These are phyloP conservation scores for Lecanicillium sp. DNA, from an alignment of 2,329 filamentous ascomycete genomes.

Conservation along the genomic window DNA sequence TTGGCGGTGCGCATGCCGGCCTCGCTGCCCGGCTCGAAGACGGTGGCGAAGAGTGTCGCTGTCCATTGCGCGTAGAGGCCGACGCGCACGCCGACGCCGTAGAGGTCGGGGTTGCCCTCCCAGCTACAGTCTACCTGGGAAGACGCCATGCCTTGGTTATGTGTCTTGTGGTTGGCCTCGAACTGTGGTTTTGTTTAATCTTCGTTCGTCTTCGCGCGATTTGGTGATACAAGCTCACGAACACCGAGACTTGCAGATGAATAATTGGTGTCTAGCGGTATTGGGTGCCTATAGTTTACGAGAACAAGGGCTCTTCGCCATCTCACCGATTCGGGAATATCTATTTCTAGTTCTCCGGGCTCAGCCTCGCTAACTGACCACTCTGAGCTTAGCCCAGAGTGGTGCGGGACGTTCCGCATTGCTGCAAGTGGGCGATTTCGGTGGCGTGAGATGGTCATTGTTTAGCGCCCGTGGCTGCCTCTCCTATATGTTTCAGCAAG, in stretches of 20 bases:
- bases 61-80: constrained; percentile 23
- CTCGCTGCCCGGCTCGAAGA: constrained; percentile 20
- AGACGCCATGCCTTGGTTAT: not conserved
- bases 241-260: no score
- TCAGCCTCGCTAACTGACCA: constrained; percentile 8
- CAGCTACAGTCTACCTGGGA: constrained; percentile 10
- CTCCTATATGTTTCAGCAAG: no score
- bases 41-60: constrained; percentile 20
- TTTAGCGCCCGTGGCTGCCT: no score
- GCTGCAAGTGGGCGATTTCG: not conserved
- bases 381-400: constrained; percentile 5
- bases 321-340: no score
- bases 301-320: no score
- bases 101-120: constrained; percentile 23
- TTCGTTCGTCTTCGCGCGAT: no score
- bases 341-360: no score
- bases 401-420: constrained; percentile 9
- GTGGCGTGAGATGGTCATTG: not conserved
- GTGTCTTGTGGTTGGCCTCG: not conserved
- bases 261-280: no score
- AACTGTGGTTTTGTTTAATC: no score
- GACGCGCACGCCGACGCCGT: constrained; percentile 22
- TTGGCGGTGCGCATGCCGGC: constrained; percentile 22
- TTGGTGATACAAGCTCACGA: no score
- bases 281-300: no score